A percentile compares a stretch with the other conserved stretches of the same genome.
Evolutionary conservation across 108 stramenopile species (phyloP).

Genomic region (Thalassiosira profunda): DNA sequence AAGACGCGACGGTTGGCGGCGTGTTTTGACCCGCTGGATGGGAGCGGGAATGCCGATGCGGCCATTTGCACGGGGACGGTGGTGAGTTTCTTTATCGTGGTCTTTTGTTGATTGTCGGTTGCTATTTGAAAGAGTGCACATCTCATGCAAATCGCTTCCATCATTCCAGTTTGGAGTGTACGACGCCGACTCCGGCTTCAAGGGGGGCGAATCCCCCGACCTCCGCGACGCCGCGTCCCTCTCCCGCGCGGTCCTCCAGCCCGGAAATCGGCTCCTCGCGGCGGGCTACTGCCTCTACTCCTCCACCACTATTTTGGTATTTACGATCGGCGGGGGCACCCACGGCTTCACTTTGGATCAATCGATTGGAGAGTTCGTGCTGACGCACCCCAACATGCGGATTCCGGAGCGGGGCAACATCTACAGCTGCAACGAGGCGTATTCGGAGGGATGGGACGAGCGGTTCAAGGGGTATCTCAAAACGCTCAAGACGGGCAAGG

Average conservation of each 20-base stretch:
- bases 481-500: conserved; percentile 80
- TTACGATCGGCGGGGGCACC: conserved; percentile 88
- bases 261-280: conserved; percentile 93
- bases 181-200: conserved; percentile 59
- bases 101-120: background rate
- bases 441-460: conserved; percentile 87
- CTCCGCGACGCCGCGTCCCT: conserved; percentile 42
- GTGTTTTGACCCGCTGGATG: conserved; percentile 98
- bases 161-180: conserved; percentile 94
- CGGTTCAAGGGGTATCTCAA: conserved; percentile 80
- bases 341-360: conserved; percentile 98
- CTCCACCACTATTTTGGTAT: conserved; percentile 94
- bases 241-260: conserved; percentile 76
- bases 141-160: too few species aligned
- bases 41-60: conserved; percentile 98
- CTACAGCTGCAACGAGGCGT: conserved; percentile 97
- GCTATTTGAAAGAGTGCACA: background rate
- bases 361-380: conserved; percentile 94
- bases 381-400: conserved; percentile 85
- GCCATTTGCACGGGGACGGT: conserved; percentile 98
- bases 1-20: conserved; percentile 58
- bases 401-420: conserved; percentile 89
- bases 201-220: conserved; percentile 32
- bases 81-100: conserved; percentile 10
- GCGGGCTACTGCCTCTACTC: conserved; percentile 98